Percentiles rank a stretch among this genome's conserved stretches.
Conservation (phyloP, 495 filamentous ascomycete genomes). For the Penicillium lividum region DNA sequence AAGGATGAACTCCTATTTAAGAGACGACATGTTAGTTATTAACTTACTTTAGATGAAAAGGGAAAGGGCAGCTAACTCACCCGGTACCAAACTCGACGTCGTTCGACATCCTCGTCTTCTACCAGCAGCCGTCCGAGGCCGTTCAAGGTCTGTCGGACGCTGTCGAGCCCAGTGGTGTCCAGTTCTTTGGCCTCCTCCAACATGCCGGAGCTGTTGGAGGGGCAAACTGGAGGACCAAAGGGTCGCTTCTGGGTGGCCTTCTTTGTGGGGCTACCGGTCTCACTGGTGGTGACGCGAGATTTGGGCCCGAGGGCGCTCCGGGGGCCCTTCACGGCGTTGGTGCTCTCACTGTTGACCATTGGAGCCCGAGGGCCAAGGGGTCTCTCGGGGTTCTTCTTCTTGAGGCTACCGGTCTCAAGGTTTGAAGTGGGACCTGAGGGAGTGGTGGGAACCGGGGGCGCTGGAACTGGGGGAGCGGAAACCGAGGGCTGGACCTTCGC, state of each 20-base stretch:
- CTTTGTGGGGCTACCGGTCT: not conserved
- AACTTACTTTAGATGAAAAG: not conserved
- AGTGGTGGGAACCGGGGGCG: too few relatives aligned
- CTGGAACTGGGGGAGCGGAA: too few relatives aligned
- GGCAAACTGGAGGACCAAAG: not conserved
- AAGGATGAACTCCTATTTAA: constrained; percentile 3
- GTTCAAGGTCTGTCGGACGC: not conserved
- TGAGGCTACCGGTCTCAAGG: too few relatives aligned
- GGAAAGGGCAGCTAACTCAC: constrained; percentile 4
- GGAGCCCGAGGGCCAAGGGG: too few relatives aligned
- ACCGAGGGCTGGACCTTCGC: too few relatives aligned
- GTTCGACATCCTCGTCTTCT: constrained; percentile 3
- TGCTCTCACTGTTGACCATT: too few relatives aligned
- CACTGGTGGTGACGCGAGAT: not conserved
- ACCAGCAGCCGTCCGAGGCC: constrained; percentile 6
- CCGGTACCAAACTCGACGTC: constrained; percentile 9
- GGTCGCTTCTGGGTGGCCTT: not conserved
- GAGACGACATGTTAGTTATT: not conserved
- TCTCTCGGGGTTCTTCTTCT: too few relatives aligned
- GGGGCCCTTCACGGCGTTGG: too few relatives aligned
- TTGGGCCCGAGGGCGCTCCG: not conserved
- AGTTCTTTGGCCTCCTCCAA: not conserved
- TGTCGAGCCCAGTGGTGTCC: not conserved
- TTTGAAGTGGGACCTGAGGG: too few relatives aligned
- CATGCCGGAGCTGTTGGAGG: not conserved